Evolutionary conservation across 2,329 filamentous ascomycete species (phyloP).

Genomic region (Alternaria gaisen): DNA sequence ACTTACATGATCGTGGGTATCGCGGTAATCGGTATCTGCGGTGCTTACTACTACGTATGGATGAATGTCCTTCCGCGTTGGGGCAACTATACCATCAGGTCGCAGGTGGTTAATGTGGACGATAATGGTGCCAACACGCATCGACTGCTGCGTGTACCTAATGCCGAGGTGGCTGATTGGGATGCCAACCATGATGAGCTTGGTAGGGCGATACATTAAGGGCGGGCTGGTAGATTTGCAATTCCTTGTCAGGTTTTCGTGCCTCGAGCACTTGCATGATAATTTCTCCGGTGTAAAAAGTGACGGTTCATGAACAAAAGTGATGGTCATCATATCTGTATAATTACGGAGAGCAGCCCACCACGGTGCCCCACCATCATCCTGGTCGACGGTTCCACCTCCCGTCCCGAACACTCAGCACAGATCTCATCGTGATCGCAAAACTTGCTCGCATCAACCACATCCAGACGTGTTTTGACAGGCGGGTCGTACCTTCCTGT

Average conservation of each 20-base stretch:
- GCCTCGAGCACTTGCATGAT: background rate
- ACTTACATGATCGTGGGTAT: constrained; percentile 73
- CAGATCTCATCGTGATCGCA: too few relatives aligned
- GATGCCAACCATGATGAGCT: constrained; percentile 42
- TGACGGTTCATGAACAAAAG: too few relatives aligned
- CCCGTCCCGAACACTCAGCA: too few relatives aligned
- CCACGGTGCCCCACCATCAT: too few relatives aligned
- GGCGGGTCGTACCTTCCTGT: too few relatives aligned
- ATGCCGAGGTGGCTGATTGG: constrained; percentile 38
- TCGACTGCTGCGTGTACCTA: constrained; percentile 32
- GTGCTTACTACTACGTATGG: constrained; percentile 40
- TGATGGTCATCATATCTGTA: too few relatives aligned
- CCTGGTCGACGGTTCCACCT: too few relatives aligned
- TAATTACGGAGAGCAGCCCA: too few relatives aligned
- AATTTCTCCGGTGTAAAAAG: background rate
- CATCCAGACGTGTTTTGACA: too few relatives aligned
- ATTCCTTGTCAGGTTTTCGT: background rate
- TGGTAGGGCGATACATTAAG: constrained; percentile 15
- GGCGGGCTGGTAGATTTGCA: background rate
- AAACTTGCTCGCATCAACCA: too few relatives aligned
- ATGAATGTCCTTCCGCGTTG: constrained; percentile 32
- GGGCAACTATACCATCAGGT: constrained; percentile 35
- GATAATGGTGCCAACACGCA: constrained; percentile 32
- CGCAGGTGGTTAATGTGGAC: constrained; percentile 36
- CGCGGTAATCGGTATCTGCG: constrained; percentile 43